These are phyloP conservation scores for Digitaria exilis DNA, from an alignment of 202 grass and related monocot species.

Conservation along the genomic window DNA sequence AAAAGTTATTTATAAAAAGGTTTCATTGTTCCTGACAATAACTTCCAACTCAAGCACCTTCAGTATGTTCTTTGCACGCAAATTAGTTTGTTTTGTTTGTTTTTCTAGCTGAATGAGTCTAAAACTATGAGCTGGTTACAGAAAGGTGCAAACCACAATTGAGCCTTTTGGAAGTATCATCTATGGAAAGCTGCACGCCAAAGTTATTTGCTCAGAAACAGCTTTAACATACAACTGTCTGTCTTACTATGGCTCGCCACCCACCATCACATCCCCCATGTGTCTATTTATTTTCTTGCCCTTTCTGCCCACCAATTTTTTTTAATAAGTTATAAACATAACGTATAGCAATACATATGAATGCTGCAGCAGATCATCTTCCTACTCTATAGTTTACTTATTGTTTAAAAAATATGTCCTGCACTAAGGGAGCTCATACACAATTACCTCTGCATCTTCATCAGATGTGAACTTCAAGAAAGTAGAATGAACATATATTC, in stretches of 20 bases:
- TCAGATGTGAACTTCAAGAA: background rate
- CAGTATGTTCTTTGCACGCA: background rate
- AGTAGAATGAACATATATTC: background rate
- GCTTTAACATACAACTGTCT: background rate
- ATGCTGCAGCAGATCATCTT: background rate
- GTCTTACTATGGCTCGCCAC: background rate
- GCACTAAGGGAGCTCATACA: background rate
- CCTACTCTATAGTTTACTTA: background rate
- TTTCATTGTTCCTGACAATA: conserved; percentile 5
- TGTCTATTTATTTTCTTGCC: background rate
- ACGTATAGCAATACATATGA: background rate
- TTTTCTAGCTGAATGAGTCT: conserved; percentile 1
- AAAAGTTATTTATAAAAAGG: background rate
- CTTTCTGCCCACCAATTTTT: conserved; percentile 2
- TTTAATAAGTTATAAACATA: background rate
- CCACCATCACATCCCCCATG: background rate
- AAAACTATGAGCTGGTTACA: background rate
- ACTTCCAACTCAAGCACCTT: conserved; percentile 12
- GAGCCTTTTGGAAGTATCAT: conserved; percentile 24
- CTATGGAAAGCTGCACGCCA: conserved; percentile 1
- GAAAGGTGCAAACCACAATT: background rate
- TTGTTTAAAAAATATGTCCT: conserved; percentile 1
- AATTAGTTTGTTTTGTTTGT: conserved; percentile 9
- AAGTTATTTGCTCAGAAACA: conserved; percentile 20
- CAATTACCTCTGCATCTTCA: background rate